Evolutionary conservation across 352 stramenopile species (phyloP).

Genomic region (Globisporangium barbulae): DNA sequence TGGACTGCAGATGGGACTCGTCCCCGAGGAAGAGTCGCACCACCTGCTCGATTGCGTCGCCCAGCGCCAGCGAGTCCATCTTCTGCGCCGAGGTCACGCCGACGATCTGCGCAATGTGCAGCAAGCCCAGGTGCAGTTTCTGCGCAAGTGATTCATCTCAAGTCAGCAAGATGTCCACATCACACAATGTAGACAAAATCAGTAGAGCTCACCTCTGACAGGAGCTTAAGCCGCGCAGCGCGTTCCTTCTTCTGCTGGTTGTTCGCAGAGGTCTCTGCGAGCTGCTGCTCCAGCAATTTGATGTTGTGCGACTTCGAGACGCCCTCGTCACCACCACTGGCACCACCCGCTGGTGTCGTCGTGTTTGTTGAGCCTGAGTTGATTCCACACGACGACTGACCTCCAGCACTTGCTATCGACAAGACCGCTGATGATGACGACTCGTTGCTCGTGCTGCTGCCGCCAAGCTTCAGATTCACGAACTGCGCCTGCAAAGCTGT

Average conservation of each 20-base stretch:
- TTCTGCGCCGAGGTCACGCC: constrained; percentile 40
- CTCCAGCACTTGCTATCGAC: constrained; percentile 3
- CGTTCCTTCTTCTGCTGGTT: constrained; percentile 77
- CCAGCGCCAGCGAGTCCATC: constrained; percentile 59
- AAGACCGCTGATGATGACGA: constrained; percentile 2
- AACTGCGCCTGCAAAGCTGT: constrained; percentile 55
- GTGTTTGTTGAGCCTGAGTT: not conserved
- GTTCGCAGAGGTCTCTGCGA: constrained; percentile 37
- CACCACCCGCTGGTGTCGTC: not conserved
- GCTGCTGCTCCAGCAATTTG: constrained; percentile 68
- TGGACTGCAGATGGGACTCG: constrained; percentile 57
- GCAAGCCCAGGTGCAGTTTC: constrained; percentile 69
- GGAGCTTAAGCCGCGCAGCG: constrained; percentile 40
- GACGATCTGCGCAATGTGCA: constrained; percentile 76
- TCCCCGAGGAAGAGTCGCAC: constrained; percentile 75
- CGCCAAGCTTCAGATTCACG: constrained; percentile 71
- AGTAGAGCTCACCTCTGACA: constrained; percentile 46
- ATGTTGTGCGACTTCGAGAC: constrained; percentile 39
- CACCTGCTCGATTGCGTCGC: constrained; percentile 71
- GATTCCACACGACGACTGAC: not conserved
- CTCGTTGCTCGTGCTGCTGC: constrained; percentile 25
- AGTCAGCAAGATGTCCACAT: not conserved
- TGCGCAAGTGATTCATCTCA: constrained; percentile 8
- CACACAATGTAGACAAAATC: not conserved
- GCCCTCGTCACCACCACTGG: constrained; percentile 9